Conservation (phyloP, 176 grass and related monocot genomes). For the Eremochloa ophiuroides region DNA sequence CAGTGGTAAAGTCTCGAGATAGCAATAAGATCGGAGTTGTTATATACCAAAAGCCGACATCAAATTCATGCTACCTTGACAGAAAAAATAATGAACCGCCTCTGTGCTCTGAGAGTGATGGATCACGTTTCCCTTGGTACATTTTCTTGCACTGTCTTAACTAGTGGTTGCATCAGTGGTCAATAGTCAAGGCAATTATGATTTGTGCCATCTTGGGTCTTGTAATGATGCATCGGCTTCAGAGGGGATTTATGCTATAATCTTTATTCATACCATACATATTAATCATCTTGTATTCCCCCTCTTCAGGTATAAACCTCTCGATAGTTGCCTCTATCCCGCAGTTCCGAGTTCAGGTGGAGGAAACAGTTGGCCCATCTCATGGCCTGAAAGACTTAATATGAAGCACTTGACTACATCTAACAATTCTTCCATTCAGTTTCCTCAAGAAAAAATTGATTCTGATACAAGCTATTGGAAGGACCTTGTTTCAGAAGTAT, state of each 20-base stretch:
- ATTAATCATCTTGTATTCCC: slow-evolving; percentile 19
- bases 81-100: slow-evolving; percentile 50
- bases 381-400: slow-evolving; percentile 84
- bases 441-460: slow-evolving; percentile 54
- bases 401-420: slow-evolving; percentile 27
- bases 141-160: slow-evolving; percentile 3
- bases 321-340: slow-evolving; percentile 66
- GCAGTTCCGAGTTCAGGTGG: slow-evolving; percentile 33
- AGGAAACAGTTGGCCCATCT: slow-evolving; percentile 55
- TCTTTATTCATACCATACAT: slow-evolving; percentile 9
- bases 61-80: slow-evolving; percentile 68
- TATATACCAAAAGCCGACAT: slow-evolving; percentile 82
- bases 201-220: slow-evolving; percentile 6
- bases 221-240: background rate
- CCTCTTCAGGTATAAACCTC: slow-evolving; percentile 61
- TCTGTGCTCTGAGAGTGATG: slow-evolving; percentile 45
- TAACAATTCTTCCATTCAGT: slow-evolving; percentile 19
- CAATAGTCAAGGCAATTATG: background rate
- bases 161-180: background rate
- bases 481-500: slow-evolving; percentile 61
- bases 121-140: slow-evolving; percentile 58
- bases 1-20: slow-evolving; percentile 58
- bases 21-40: slow-evolving; percentile 74
- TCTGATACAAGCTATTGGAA: slow-evolving; percentile 59
- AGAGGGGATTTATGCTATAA: background rate